These are phyloP conservation scores for Cerrena zonata DNA, from an alignment of 1,284 basidiomycete genomes.

Conservation along the genomic window DNA sequence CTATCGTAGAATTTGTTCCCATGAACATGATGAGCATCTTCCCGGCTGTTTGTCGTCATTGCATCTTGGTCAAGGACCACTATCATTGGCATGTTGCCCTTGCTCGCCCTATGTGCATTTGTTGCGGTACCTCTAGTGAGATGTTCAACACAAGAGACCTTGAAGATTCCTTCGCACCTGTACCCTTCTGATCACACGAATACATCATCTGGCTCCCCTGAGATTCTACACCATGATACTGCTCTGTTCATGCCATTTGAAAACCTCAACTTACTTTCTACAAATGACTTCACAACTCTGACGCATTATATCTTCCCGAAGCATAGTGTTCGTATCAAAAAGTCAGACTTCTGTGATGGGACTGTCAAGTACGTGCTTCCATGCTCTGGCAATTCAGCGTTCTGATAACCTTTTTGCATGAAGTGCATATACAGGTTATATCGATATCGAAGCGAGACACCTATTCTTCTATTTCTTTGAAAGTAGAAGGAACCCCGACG, in stretches of 20 bases:
- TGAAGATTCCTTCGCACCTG: no score
- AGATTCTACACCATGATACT: conserved; percentile 24
- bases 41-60: no score
- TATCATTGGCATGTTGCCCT: no score
- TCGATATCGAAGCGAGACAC: conserved; percentile 61
- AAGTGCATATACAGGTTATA: conserved; percentile 57
- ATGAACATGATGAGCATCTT: no score
- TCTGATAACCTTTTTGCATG: background rate
- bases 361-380: conserved; percentile 45
- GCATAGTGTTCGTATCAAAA: conserved; percentile 56
- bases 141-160: no score
- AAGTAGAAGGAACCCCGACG: conserved; percentile 59
- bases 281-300: conserved; percentile 35
- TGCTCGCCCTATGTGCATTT: no score
- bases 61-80: no score
- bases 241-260: conserved; percentile 40
- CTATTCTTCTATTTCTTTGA: conserved; percentile 87
- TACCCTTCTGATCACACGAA: no score
- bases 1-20: no score
- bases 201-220: no score
- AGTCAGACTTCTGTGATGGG: conserved; percentile 55
- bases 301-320: conserved; percentile 44
- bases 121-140: no score
- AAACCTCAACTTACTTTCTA: conserved; percentile 39
- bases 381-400: background rate